A percentile compares a stretch with the other conserved stretches of the same genome.
Evolutionary conservation across 2,329 filamentous ascomycete genomes (phyloP).

Genomic region (Didymella glomerata): DNA sequence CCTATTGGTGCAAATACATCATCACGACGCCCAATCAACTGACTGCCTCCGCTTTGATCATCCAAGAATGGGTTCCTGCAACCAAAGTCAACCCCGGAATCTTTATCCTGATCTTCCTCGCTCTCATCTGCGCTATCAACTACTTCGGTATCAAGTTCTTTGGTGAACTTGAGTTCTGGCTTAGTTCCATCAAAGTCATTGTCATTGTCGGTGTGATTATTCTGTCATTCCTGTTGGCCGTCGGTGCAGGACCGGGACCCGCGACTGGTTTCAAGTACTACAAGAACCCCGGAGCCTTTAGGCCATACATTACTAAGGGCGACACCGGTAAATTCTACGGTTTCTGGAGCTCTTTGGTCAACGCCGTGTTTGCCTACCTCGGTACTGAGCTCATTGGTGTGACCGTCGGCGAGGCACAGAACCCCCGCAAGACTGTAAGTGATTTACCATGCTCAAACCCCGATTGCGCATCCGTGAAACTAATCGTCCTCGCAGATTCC

Average conservation of each 20-base stretch:
- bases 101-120: constrained; percentile 71
- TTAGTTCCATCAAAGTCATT: constrained; percentile 57
- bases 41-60: constrained; percentile 79
- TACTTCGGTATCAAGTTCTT: constrained; percentile 67
- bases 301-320: constrained; percentile 48
- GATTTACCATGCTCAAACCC: too few species aligned
- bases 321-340: constrained; percentile 54
- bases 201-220: constrained; percentile 58
- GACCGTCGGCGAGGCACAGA: constrained; percentile 80
- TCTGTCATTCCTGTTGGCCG: constrained; percentile 54
- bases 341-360: constrained; percentile 75
- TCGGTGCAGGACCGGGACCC: constrained; percentile 54
- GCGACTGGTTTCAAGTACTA: constrained; percentile 58
- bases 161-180: constrained; percentile 61
- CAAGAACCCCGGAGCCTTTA: constrained; percentile 56
- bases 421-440: constrained; percentile 66
- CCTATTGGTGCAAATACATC: constrained; percentile 75
- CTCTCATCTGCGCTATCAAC: constrained; percentile 56
- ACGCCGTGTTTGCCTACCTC: constrained; percentile 80
- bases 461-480: background rate
- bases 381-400: constrained; percentile 77
- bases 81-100: constrained; percentile 78
- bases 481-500: constrained; percentile 62
- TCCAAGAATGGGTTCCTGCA: constrained; percentile 76
- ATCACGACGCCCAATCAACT: constrained; percentile 87